These are phyloP conservation scores for Alternaria gansuensis DNA, from an alignment of 2,329 filamentous ascomycete species.

Conservation along the genomic window DNA sequence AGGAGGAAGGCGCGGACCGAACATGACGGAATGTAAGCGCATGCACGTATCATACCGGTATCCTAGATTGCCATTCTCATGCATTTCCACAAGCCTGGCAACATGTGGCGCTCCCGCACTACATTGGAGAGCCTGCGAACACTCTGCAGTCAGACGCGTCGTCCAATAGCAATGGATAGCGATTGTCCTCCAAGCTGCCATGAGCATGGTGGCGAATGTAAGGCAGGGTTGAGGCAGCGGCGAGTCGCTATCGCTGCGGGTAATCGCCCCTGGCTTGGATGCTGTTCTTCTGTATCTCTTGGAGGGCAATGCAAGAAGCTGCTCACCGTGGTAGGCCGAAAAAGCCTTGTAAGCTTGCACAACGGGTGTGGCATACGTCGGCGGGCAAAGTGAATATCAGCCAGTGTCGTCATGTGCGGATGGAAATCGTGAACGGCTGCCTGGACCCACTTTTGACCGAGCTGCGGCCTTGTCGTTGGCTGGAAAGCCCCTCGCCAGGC, in stretches of 20 bases:
- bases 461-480: slow-evolving; percentile 1
- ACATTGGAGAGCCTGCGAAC: background rate
- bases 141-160: too few species aligned
- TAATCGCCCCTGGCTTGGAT: background rate
- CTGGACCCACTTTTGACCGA: background rate
- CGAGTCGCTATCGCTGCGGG: background rate
- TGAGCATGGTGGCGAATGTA: background rate
- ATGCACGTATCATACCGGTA: background rate
- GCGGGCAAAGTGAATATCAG: background rate
- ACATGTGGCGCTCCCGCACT: background rate
- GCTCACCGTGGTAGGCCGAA: background rate
- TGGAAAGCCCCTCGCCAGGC: background rate
- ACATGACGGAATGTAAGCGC: background rate
- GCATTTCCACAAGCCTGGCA: background rate
- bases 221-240: background rate
- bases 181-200: background rate
- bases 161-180: too few species aligned
- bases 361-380: background rate
- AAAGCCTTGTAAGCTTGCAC: background rate
- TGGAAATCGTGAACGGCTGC: slow-evolving; percentile 9
- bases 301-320: background rate
- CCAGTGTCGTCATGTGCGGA: background rate
- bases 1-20: background rate
- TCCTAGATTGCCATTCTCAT: background rate
- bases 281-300: background rate